These are phyloP conservation scores for Wickerhamiella dianesei DNA, from an alignment of 805 yeast genomes.

Conservation along the genomic window DNA sequence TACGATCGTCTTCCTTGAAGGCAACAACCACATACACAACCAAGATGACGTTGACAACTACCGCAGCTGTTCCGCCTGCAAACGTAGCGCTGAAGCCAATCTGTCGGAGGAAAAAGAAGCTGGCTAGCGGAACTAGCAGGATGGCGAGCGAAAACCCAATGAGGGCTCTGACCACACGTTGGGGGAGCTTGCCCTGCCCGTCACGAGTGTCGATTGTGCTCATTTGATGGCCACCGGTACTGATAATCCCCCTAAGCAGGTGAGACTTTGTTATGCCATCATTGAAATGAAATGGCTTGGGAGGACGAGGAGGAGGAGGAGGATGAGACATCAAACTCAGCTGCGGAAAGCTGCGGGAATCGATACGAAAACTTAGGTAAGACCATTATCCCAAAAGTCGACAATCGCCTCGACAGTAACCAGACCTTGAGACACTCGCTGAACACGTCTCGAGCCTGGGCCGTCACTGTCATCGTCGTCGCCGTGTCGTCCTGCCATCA, in stretches of 20 bases:
- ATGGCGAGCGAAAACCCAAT: conserved; percentile 57
- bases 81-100: conserved; percentile 30
- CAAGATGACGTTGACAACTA: conserved; percentile 54
- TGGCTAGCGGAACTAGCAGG: conserved; percentile 46
- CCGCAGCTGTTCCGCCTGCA: conserved; percentile 63
- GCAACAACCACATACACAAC: conserved; percentile 59
- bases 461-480: not conserved
- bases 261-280: too few relatives aligned
- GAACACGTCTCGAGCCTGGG: not conserved
- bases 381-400: not conserved
- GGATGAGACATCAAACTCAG: too few relatives aligned
- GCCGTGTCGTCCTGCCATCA: not conserved
- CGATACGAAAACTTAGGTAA: not conserved
- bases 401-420: not conserved
- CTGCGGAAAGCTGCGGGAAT: not conserved
- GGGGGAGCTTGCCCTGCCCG: conserved; percentile 9
- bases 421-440: not conserved
- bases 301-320: too few relatives aligned
- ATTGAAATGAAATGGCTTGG: too few relatives aligned
- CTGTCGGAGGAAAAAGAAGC: conserved; percentile 35
- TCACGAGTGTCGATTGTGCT: conserved; percentile 1
- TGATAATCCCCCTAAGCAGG: too few relatives aligned
- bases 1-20: conserved; percentile 42
- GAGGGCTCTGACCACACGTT: conserved; percentile 34
- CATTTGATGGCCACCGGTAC: not conserved